Evolutionary conservation across 495 filamentous ascomycete genomes (phyloP), one percentile per base, ranked within the genome.

Genomic region (Rostrohypoxylon terebratum): DNA sequence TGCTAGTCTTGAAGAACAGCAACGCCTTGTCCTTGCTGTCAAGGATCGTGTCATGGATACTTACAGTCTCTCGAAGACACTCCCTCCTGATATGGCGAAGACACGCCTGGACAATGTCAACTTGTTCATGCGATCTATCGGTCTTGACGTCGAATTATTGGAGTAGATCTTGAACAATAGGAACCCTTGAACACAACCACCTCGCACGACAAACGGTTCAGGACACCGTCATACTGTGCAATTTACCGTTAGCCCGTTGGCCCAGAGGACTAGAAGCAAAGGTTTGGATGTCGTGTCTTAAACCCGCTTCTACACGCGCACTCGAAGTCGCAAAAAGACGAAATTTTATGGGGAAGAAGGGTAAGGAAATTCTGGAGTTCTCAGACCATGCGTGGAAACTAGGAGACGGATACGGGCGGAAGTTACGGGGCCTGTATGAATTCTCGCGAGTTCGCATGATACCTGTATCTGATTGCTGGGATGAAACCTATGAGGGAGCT

Each of bases 21-120:
- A 97, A 80, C 86, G 93, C 50, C 84, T 99, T 51, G 96, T 99
- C 2, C 88, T 97, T 77, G 94, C 93, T 55, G 96, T 99, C 55
- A 99, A 98, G 90, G 96, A 98, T 73, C 90, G 94, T 62, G 96
- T 99, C 60, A 96, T 98, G 94, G 96, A 97, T 77, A 98, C 96
- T 2, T 91, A 98, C 7, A 81, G 84, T 40, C 89, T 96, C 34
- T 90, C 92, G 76, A 97, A 96, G 84, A 93, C 92, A 2, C 88
- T 98, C 13, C 96, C 96, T 11, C 85, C 89, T 16, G 93, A 96
- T 45, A 90, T 97, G 88, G 88, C 90, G 16, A 89, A 87, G 73
- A 87, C 91, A 77, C 90, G 94, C 62, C 84, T 96, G 51, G 90
- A 90, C 64, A 95, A 97, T 77, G 96, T 99, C 72, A 98, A 99